Evolutionary conservation across 257 asterid species (phyloP), one percentile per base, ranked within the genome.

Genomic region (Plectranthus barbatus): DNA sequence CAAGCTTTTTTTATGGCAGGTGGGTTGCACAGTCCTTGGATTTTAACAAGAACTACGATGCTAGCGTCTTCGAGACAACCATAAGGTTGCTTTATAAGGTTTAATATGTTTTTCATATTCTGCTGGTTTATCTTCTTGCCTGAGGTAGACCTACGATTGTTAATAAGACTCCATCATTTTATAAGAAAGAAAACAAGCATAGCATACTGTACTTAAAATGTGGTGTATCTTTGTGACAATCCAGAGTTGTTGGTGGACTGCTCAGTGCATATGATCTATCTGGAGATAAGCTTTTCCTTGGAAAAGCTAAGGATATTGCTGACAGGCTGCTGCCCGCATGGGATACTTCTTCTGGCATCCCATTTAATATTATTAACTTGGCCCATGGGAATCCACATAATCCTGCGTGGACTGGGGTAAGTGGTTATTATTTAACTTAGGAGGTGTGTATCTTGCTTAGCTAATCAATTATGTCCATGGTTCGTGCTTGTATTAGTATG

Each of bases 11-110:
- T 62, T 58, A 34, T 90, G 81, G 79, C 99, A 93, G 99, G 81
- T 93, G 99, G 99, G 86, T 93, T 45, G 94, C 89, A 60, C 60
- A 87, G 66, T 84, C 95, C 71, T 80, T 93, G 96, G 90, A 87
- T 67, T 93, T 93, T 69, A 78, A 93, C 95, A 93, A 87, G 90
- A 80, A 86, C 72, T 93, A 93, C 72, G 99, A 93, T 51, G 99
- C 97, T 39, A 93, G 99, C 59, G 99, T 93, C 72, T 93, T 93
- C 44, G 99, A 93, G 88, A 93, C 99, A 80, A 93, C 99, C 90
- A 93, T 93, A 93, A 93, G 99, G 99, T 93, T 86, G 86, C 92
- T 82, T 82, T 85, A 75, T 85, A 83, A 84, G 92, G 95, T 93
- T 90, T 85, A 84, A 69, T 78, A 61, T 74, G 74, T 56, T 65